These are phyloP conservation scores for Polytrichum commune DNA, from an alignment of 225 moss, liverwort and hornwort species.

Conservation along the genomic window DNA sequence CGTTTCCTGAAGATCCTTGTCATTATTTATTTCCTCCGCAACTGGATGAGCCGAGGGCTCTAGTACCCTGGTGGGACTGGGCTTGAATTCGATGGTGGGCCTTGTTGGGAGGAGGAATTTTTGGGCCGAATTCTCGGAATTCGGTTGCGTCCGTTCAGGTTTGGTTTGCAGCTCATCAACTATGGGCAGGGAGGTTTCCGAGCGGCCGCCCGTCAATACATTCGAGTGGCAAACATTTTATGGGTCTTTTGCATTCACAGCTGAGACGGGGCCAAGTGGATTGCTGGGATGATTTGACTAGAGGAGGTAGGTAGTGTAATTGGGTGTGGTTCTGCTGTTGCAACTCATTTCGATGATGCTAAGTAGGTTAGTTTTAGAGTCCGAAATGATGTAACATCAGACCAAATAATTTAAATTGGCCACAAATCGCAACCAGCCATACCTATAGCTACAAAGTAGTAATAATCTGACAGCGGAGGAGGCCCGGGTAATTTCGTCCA, in stretches of 20 bases:
- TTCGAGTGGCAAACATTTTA: too few species aligned
- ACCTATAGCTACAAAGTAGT: constrained; percentile 2
- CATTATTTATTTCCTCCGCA: constrained; percentile 44
- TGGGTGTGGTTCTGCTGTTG: constrained; percentile 50
- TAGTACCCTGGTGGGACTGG: constrained; percentile 31
- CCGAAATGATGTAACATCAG: constrained; percentile 82
- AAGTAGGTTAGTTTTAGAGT: constrained; percentile 32
- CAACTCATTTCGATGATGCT: constrained; percentile 64
- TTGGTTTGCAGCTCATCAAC: too few species aligned
- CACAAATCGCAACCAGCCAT: constrained; percentile 10
- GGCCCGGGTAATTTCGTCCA: background rate
- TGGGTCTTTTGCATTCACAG: too few species aligned
- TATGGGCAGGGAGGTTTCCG: too few species aligned
- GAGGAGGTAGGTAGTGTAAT: constrained; percentile 9
- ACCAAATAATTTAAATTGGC: constrained; percentile 17
- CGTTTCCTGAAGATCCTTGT: constrained; percentile 65
- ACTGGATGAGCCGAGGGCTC: constrained; percentile 35
- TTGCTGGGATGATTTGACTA: constrained; percentile 7
- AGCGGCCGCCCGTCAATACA: too few species aligned
- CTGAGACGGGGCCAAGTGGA: too few species aligned
- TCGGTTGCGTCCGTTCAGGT: too few species aligned
- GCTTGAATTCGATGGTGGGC: background rate
- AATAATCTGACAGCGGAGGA: background rate
- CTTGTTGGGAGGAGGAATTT: too few species aligned
- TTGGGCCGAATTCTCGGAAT: too few species aligned